These are phyloP conservation scores for Cyberlindnera japonica DNA, from an alignment of 805 yeast genomes.

Conservation along the genomic window DNA sequence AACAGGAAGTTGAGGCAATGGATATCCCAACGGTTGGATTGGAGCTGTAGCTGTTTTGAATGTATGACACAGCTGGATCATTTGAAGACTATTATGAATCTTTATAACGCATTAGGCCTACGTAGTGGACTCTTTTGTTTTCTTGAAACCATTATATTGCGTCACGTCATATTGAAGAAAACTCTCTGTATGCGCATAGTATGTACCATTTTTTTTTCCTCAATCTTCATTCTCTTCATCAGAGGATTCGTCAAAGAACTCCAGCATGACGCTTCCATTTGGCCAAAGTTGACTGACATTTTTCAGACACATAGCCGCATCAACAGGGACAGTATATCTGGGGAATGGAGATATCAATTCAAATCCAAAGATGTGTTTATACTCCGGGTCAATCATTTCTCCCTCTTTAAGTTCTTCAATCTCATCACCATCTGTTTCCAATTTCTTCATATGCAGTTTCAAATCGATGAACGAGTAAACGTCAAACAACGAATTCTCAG, in stretches of 20 bases:
- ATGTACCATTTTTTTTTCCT: background rate
- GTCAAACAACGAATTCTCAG: constrained; percentile 39
- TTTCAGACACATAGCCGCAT: constrained; percentile 30
- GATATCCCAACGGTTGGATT: constrained; percentile 7
- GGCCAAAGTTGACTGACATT: constrained; percentile 58
- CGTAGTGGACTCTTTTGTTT: too few species aligned
- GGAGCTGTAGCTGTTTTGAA: background rate
- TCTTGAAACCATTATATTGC: too few species aligned
- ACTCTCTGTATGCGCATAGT: too few species aligned
- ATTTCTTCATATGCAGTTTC: constrained; percentile 27
- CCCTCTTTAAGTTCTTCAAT: constrained; percentile 3
- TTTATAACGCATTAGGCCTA: too few species aligned
- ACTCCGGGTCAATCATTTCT: constrained; percentile 22
- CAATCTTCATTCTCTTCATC: constrained; percentile 26
- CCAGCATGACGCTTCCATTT: constrained; percentile 62
- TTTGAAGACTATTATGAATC: background rate
- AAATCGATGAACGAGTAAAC: constrained; percentile 49
- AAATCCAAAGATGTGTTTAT: constrained; percentile 46
- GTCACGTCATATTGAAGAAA: too few species aligned
- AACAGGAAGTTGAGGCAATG: constrained; percentile 21
- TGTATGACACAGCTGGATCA: background rate
- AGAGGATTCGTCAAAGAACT: constrained; percentile 31
- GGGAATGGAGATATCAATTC: constrained; percentile 62
- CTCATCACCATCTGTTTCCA: constrained; percentile 10
- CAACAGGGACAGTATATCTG: constrained; percentile 42